phyloP scores from a whole-genome alignment of 768 basidiomycete genomes.

The Naematelia encephala region DNA sequence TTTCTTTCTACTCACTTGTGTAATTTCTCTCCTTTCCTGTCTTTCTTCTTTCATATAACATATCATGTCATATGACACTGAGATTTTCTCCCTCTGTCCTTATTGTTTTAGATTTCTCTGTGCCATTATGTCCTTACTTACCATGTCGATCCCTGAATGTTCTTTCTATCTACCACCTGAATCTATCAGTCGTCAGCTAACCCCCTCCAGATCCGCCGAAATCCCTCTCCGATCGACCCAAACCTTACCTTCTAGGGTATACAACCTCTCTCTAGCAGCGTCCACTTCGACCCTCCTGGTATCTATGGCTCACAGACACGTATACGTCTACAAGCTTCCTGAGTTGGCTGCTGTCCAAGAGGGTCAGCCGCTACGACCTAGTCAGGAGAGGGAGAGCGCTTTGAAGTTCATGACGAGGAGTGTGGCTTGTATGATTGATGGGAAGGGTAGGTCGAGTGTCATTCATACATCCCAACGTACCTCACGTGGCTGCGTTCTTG shows the following conservation, averaged over 20 bases:
- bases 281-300: constrained; percentile 78
- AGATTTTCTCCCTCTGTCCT: no score
- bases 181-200: constrained; percentile 39
- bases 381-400: constrained; percentile 83
- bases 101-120: no score
- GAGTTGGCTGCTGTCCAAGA: constrained; percentile 57
- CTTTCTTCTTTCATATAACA: background rate
- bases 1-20: background rate
- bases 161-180: no score
- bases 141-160: no score
- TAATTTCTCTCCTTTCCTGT: background rate
- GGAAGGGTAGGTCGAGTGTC: constrained; percentile 66
- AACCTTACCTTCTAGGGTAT: constrained; percentile 75
- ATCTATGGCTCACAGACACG: constrained; percentile 84
- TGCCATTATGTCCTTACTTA: no score
- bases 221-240: constrained; percentile 62
- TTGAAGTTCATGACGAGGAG: constrained; percentile 92
- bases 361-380: constrained; percentile 55
- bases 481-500: no score
- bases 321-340: constrained; percentile 83
- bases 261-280: constrained; percentile 66
- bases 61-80: background rate
- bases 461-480: no score
- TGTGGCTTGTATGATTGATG: constrained; percentile 86
- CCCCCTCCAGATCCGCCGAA: constrained; percentile 55